Evolutionary conservation across 2,329 filamentous ascomycete species (phyloP), one percentile per base, ranked within the genome.

Genomic region (Chrysoporthe austroafricana): DNA sequence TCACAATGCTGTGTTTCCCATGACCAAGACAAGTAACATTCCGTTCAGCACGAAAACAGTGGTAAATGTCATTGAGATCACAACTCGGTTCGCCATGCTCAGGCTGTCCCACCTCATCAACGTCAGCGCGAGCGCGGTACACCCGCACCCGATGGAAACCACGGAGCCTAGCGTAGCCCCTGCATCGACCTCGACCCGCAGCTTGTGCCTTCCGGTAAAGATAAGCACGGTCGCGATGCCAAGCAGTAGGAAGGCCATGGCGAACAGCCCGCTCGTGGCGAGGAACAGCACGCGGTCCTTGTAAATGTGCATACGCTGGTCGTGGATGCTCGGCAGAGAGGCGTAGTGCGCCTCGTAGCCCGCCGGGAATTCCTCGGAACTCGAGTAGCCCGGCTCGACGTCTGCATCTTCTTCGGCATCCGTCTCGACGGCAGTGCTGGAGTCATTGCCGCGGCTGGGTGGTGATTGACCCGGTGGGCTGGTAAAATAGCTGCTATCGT

Each of bases 151-250:
- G 52, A 94, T 76, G 70, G 89, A 91, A 42, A 86, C 82, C 43
- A 91, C 83, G 18, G 91, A 88, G 11, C 91, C 91, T 52, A 92
- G 82, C 1, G 91, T 83, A 1, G 92, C 90, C 9, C 89, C 91
- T 0, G 86, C 87, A 73, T 94, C 91, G 3, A 95, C 92, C 76
- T 92, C 88, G n/a, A 88, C 83, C 4, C 86, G 83, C 71, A 90
- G 83, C 76, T 86, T 90, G 74, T 88, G 89, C 59, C 86, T 84
- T 9, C 91, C 91, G 0, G 92, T 92, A 16, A 82, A 79, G 43
- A 91, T 87, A 48, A 96, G 84, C 11, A 91, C 82, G 48, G 83
- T 83, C 0, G 91, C 86, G 43, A 95, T 84, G 60, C 85, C 76
- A 46, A 93, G 84, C 9, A 95, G 83, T 7, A 89, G 77, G 46